Conservation (phyloP, 352 stramenopile genomes). For the Globisporangium heterothallicum region DNA sequence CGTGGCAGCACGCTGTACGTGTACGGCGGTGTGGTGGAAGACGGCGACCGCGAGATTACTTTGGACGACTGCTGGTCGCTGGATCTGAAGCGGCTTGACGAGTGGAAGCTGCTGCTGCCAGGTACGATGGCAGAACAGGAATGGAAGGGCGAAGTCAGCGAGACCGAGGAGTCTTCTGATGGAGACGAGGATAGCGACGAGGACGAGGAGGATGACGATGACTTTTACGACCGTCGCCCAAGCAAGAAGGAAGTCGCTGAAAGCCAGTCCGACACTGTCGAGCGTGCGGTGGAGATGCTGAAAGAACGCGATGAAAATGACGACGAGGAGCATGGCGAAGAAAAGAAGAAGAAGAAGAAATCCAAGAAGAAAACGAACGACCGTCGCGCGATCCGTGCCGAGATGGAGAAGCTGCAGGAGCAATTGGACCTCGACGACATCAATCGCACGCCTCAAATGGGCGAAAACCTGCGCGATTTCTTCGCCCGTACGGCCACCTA, state of each 20-base stretch:
- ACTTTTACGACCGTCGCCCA: constrained; percentile 16
- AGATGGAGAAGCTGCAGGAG: constrained; percentile 84
- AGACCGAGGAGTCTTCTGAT: constrained; percentile 84
- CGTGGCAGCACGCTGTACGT: constrained; percentile 89
- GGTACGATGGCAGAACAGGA: constrained; percentile 93
- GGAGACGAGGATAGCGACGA: constrained; percentile 74
- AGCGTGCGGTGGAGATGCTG: constrained; percentile 59
- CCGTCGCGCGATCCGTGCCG: constrained; percentile 56
- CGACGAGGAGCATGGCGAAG: constrained; percentile 17
- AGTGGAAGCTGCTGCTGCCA: constrained; percentile 89
- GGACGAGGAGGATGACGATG: constrained; percentile 44
- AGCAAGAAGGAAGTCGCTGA: constrained; percentile 16
- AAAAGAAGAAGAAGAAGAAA: constrained; percentile 57
- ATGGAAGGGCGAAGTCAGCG: constrained; percentile 83
- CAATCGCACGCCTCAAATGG: constrained; percentile 69
- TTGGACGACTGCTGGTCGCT: constrained; percentile 94
- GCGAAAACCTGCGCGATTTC: constrained; percentile 83
- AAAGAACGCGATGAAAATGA: constrained; percentile 25
- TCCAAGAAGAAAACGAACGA: constrained; percentile 62
- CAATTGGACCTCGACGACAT: constrained; percentile 66
- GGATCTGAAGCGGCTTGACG: constrained; percentile 91
- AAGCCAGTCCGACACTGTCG: constrained; percentile 35
- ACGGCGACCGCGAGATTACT: constrained; percentile 93
- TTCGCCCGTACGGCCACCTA: constrained; percentile 76
- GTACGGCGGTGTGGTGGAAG: constrained; percentile 92